Conservation (phyloP, 768 basidiomycete genomes). For the Boletus subparvulus region DNA sequence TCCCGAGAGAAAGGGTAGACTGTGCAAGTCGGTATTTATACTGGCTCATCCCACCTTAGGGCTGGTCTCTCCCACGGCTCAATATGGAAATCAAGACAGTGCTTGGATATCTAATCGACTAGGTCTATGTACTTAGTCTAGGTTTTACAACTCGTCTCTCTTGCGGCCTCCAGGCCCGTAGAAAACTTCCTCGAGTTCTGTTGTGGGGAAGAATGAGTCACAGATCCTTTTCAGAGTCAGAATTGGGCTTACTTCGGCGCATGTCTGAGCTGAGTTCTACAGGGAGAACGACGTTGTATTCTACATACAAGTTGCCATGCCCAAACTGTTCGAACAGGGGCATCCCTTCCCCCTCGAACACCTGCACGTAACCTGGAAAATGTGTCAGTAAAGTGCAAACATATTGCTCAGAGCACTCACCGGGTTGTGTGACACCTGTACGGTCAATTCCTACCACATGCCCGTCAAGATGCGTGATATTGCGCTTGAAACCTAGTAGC, state of each 20-base stretch:
- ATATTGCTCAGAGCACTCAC: conserved; percentile 35
- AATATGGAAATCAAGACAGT: conserved; percentile 3
- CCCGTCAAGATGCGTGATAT: conserved; percentile 90
- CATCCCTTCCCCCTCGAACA: conserved; percentile 88
- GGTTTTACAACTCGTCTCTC: conserved; percentile 42
- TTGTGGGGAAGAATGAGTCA: conserved; percentile 11
- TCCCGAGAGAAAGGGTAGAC: conserved; percentile 15
- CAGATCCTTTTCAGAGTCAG: neutral
- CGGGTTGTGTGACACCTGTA: conserved; percentile 88
- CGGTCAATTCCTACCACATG: conserved; percentile 69
- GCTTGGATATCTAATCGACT: conserved; percentile 1
- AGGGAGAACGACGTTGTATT: conserved; percentile 92
- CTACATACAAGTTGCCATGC: conserved; percentile 85
- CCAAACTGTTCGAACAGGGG: conserved; percentile 57
- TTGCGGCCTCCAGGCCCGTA: conserved; percentile 32
- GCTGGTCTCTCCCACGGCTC: conserved; percentile 29
- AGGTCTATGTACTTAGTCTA: conserved; percentile 6
- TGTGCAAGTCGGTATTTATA: conserved; percentile 9
- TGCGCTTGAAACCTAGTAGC: conserved; percentile 92
- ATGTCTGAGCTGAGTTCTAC: conserved; percentile 63
- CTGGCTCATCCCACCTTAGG: conserved; percentile 20
- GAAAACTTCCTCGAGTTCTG: conserved; percentile 60
- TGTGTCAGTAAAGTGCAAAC: neutral
- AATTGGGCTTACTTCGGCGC: conserved; percentile 59
- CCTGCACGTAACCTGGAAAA: conserved; percentile 76